Conservation (phyloP, 1,139 yeast genomes). For the Hyphopichia fennica region DNA sequence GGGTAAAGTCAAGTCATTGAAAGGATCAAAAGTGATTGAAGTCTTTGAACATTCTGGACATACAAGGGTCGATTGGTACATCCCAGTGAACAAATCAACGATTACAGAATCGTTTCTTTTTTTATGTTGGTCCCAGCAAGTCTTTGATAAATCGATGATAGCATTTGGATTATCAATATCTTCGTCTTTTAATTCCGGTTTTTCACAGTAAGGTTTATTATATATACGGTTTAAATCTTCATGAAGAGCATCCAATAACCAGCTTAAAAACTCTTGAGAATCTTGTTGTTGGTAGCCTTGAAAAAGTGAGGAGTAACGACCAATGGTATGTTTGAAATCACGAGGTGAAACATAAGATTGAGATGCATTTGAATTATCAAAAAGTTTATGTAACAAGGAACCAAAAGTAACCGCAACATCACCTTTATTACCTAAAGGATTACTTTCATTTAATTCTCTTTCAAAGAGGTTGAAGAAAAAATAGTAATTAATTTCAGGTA, state of each 20-base stretch:
- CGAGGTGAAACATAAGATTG: constrained; percentile 55
- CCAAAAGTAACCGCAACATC: constrained; percentile 78
- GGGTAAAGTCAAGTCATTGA: constrained; percentile 86
- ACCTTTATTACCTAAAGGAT: constrained; percentile 81
- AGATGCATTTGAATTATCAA: constrained; percentile 25
- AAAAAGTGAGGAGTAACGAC: constrained; percentile 78
- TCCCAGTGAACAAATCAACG: constrained; percentile 83
- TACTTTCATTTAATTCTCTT: constrained; percentile 67
- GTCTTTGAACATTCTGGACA: constrained; percentile 85
- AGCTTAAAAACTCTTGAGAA: constrained; percentile 91
- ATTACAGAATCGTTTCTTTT: constrained; percentile 83
- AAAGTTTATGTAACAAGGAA: constrained; percentile 58
- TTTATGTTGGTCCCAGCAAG: constrained; percentile 81
- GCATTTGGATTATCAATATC: constrained; percentile 57
- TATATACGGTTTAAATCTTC: constrained; percentile 87
- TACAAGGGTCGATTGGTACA: constrained; percentile 83
- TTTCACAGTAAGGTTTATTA: constrained; percentile 83
- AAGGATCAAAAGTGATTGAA: constrained; percentile 92
- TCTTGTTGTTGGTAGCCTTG: constrained; percentile 92
- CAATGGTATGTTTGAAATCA: constrained; percentile 77
- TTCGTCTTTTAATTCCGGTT: constrained; percentile 74
- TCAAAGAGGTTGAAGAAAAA: constrained; percentile 64
- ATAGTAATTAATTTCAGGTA: constrained; percentile 80
- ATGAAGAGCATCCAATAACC: constrained; percentile 86
- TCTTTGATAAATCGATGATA: constrained; percentile 61